Base-by-base conservation (phyloP, 192 early-diverging fungal species). In the Lunasporangiospora selenospora region DNA sequence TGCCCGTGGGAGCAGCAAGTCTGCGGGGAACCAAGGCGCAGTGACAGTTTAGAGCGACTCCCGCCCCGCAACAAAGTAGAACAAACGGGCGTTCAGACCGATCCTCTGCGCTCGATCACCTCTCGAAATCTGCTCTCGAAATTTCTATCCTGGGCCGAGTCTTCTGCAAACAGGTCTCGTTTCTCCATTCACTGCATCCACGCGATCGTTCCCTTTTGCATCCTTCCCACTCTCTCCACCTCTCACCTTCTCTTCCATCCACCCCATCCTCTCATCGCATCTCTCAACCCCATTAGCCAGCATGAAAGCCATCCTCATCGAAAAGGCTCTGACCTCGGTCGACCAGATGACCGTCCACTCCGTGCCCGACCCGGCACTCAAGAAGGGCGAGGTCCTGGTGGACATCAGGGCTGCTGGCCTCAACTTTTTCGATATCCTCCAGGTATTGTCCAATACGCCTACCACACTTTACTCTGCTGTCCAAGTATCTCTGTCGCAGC, bases 391-490 rank as follows among this genome's bases (percentile, higher is more conserved):
- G 54, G 43, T 93, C 11, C 82, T 91, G 13, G 82, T 93, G 10
- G 83, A 87, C 40, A 78, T 91, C 26, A 83, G 85, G 48, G 88
- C 89, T 1, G 80, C 73, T 2, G 89, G 87, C 5, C 80, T 86
- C 58, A 92, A 92, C 77, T 90, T 89, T 51, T 90, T 89, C 62
- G 91, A 92, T 53, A 90, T 88, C 40, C 77, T 92, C 12, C 77
- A 85, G 82, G 86, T 81, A 75, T 40, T 23, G 33, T 29, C 23
- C 10, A 29, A 29, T 23, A 3, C 5, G 12, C 21, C 32, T 10
- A 39, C 37, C 10, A 15, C 16, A 19, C 24, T 53, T 5, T 63
- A 21, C 21, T 31, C 10, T 45, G 10, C 12, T 18, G 23, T 55
- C 39, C 19, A 55, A 45, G 8, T 11, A 46, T 9, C 31, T 8